These are phyloP conservation scores for Lachancea dasiensis DNA, from an alignment of 805 yeast species.

Conservation along the genomic window DNA sequence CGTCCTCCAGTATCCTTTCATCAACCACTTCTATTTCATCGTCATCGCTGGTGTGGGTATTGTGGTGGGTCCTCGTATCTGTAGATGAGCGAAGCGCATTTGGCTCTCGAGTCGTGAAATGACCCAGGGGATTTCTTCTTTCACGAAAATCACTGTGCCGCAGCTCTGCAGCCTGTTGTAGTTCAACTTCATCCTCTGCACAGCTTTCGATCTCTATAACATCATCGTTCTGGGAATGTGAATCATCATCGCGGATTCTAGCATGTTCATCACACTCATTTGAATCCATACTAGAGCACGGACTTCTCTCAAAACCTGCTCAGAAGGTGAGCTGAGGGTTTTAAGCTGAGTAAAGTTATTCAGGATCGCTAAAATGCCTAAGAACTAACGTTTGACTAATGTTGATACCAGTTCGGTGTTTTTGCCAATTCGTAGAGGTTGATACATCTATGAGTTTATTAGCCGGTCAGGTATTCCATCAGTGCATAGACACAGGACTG, in stretches of 20 bases:
- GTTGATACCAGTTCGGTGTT: too few species aligned
- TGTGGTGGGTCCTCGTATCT: too few species aligned
- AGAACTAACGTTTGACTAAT: too few species aligned
- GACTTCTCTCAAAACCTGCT: too few species aligned
- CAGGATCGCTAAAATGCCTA: too few species aligned
- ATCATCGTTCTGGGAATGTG: slow-evolving; percentile 1
- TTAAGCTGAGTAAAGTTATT: too few species aligned
- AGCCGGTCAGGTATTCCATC: too few species aligned
- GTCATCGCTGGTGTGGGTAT: slow-evolving; percentile 10
- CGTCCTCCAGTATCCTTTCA: slow-evolving; percentile 13
- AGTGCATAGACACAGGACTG: too few species aligned
- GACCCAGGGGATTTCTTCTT: neutral
- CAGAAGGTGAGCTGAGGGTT: too few species aligned
- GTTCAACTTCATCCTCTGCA: slow-evolving; percentile 21
- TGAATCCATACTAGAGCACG: slow-evolving; percentile 2
- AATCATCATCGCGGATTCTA: neutral
- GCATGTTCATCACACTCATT: neutral
- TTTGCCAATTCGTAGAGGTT: too few species aligned
- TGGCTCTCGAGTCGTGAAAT: slow-evolving; percentile 1
- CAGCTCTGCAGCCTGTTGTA: slow-evolving; percentile 1
- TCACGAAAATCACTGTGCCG: neutral
- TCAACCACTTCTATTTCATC: slow-evolving; percentile 21
- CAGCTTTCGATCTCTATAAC: slow-evolving; percentile 28
- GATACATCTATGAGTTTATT: too few species aligned
- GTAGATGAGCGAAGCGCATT: neutral